phyloP scores from a whole-genome alignment of 2,329 filamentous ascomycete species.

The Aspergillus calidoustus region DNA sequence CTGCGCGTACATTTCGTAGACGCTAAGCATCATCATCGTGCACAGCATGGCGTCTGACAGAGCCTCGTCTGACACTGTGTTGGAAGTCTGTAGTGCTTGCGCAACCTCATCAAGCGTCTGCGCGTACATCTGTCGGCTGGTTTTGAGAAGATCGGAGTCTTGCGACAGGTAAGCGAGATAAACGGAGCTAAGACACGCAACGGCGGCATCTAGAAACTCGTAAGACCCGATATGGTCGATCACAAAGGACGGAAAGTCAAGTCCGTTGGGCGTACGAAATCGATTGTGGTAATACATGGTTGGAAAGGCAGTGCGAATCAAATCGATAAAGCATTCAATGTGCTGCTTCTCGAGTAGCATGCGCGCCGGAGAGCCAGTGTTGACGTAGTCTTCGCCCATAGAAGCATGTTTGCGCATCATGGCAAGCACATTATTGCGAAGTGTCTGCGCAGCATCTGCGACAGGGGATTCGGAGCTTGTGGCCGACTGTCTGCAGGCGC shows the following conservation, averaged over 20 bases:
- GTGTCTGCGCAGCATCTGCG: constrained; percentile 20
- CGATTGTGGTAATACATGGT: constrained; percentile 35
- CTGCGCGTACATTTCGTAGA: constrained; percentile 47
- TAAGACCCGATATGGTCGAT: constrained; percentile 29
- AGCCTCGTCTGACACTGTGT: constrained; percentile 38
- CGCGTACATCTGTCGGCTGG: constrained; percentile 38
- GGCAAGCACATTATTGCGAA: constrained; percentile 31
- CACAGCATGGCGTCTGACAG: constrained; percentile 39
- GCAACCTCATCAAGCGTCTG: constrained; percentile 37
- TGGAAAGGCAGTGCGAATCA: constrained; percentile 34
- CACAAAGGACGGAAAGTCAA: constrained; percentile 31
- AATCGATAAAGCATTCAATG: constrained; percentile 27
- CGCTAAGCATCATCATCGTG: constrained; percentile 43
- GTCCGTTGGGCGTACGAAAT: constrained; percentile 29
- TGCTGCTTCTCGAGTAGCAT: constrained; percentile 14
- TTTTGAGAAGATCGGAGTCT: constrained; percentile 27
- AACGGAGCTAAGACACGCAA: constrained; percentile 33
- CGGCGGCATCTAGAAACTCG: constrained; percentile 31
- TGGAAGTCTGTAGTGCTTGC: constrained; percentile 30
- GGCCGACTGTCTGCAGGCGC: not conserved
- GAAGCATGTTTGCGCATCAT: constrained; percentile 28
- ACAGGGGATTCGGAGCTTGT: constrained; percentile 5
- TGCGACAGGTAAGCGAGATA: constrained; percentile 32
- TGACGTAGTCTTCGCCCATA: constrained; percentile 12
- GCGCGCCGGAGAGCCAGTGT: not conserved